Evolutionary conservation across 345 rosid species (phyloP), one percentile per base, ranked within the genome.

Genomic region (Rhodamnia argentea): DNA sequence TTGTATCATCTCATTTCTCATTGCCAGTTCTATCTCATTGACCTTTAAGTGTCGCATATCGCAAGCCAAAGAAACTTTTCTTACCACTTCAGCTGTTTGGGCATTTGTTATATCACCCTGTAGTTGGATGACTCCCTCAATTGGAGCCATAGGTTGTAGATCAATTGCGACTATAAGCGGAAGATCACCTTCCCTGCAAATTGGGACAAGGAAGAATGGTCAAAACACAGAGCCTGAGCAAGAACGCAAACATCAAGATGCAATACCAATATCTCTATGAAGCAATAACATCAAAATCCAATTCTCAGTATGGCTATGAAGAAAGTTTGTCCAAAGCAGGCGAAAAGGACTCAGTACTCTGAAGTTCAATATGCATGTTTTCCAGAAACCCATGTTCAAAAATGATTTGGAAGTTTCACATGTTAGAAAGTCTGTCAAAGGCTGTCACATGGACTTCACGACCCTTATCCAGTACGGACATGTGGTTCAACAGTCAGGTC

Each of bases 131-230:
- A 97, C 99, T 86, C 99, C 99, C 89, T 97, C 99, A 60, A 94
- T 95, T 84, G 98, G 99, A 88, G 98, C 98, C 99, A 96, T 96
- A 29, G 99, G 99, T 90, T 96, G 98, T 89, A 96, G 92, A 90
- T 95, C 99, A 74, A 96, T 95, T 64, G 99, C 99, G 78, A 97
- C 98, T 54, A 97, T 96, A 85, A 97, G 98, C 54, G 98, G 98
- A 86, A 87, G 92, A 87, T 92, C 93, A 87, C 86, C 87, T 54
- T 93, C 93, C 90, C 98, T 97, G 90, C 85, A 92, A 87, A 85
- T 85, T n/a, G 13, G 44, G 81, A 27, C 81, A 27, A 70, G 29
- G 81, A 70, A 18, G 11, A 70, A 29, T 70, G 81, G 3, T 70
- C 32, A 27, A 13, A 70, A 70, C 81, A 70, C 42, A 70, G 56